phyloP scores from a whole-genome alignment of 2,329 filamentous ascomycete species.

The Pseudogymnoascus sp. region DNA sequence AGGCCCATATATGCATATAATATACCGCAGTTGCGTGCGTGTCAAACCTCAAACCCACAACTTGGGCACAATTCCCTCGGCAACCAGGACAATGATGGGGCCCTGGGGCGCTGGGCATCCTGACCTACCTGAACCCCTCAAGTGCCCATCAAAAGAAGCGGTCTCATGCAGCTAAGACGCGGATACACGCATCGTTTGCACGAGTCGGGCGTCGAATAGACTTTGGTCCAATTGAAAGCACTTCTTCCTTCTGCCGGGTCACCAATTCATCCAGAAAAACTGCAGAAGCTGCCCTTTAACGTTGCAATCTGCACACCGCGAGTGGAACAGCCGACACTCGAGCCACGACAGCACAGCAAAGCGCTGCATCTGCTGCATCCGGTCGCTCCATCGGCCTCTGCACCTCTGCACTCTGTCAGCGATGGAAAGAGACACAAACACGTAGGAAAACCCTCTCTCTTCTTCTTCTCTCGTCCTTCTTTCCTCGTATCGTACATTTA shows the following conservation, averaged over 20 bases:
- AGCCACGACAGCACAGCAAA: constrained; percentile 25
- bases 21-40: not conserved
- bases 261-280: constrained; percentile 7
- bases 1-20: not conserved
- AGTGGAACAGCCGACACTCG: constrained; percentile 21
- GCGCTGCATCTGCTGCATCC: not conserved
- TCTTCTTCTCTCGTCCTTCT: constrained; percentile 2
- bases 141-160: not conserved
- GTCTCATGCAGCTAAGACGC: constrained; percentile 5
- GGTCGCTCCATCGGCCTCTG: not conserved
- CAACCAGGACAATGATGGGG: not conserved
- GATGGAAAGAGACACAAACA: not conserved
- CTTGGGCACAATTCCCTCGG: not conserved
- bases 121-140: not conserved
- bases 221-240: constrained; percentile 6
- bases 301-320: constrained; percentile 6
- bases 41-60: not conserved
- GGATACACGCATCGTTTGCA: not conserved
- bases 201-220: not conserved
- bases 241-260: not conserved
- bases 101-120: not conserved
- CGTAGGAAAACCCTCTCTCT: not conserved
- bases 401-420: not conserved
- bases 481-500: not conserved
- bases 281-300: constrained; percentile 3